These are phyloP conservation scores for Blastobotrys raffinosifermentans DNA, from an alignment of 1,139 yeast genomes.

Conservation along the genomic window DNA sequence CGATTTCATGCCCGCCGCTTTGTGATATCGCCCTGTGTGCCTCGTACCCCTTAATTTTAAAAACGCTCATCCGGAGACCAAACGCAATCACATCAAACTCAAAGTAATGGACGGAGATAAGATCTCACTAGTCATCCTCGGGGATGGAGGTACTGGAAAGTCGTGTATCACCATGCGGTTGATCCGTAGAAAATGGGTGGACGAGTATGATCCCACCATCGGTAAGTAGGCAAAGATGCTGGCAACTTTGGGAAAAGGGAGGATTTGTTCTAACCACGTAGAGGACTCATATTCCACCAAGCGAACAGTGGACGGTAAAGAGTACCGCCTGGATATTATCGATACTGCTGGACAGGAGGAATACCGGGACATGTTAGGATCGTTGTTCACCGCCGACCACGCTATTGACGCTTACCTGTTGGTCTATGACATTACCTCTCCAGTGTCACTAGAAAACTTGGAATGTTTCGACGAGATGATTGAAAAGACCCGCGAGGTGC, in stretches of 20 bases:
- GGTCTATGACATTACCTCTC: conserved; percentile 81
- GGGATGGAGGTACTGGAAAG: conserved; percentile 34
- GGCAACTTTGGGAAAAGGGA: neutral
- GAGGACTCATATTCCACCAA: conserved; percentile 34
- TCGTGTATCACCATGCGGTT: conserved; percentile 33
- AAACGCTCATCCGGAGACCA: too few species aligned
- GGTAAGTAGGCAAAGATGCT: conserved; percentile 17
- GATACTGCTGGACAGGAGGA: conserved; percentile 39
- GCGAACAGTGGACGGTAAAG: conserved; percentile 30
- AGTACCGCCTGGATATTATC: conserved; percentile 30
- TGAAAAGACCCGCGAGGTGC: conserved; percentile 60
- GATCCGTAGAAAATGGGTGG: conserved; percentile 33
- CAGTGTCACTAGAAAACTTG: conserved; percentile 74
- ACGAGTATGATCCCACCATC: conserved; percentile 35
- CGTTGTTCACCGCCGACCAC: conserved; percentile 53
- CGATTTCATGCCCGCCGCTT: too few species aligned
- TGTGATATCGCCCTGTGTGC: too few species aligned
- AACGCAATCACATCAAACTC: too few species aligned
- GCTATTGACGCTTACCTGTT: conserved; percentile 86
- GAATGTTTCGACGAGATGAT: conserved; percentile 80
- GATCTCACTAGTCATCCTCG: conserved; percentile 28
- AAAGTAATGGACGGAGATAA: too few species aligned
- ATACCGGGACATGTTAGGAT: conserved; percentile 48
- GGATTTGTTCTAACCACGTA: conserved; percentile 4
- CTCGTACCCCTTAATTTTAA: too few species aligned